Percentiles rank a stretch among this genome's conserved stretches.
Evolutionary conservation across 2,329 filamentous ascomycete genomes (phyloP).

Genomic region (Dactylellina parvicollis): DNA sequence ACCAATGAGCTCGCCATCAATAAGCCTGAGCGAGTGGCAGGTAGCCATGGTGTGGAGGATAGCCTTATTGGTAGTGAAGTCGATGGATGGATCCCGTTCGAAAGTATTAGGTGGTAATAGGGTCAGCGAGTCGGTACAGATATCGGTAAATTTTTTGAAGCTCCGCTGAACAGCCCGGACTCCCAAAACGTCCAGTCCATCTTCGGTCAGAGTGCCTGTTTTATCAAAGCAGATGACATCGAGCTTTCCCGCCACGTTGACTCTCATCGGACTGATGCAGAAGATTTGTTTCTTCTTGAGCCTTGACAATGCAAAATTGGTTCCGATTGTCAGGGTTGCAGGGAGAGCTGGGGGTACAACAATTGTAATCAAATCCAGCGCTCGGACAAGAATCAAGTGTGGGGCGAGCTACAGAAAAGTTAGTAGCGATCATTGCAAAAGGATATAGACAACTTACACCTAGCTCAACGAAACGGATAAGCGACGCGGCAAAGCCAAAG

Average conservation of each 20-base stretch:
- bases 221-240: constrained; percentile 99
- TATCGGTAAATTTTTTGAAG: constrained; percentile 73
- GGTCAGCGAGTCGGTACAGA: constrained; percentile 72
- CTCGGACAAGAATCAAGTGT: constrained; percentile 90
- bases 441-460: constrained; percentile 62
- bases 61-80: constrained; percentile 70
- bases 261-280: constrained; percentile 87
- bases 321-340: constrained; percentile 94
- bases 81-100: constrained; percentile 70
- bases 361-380: constrained; percentile 94
- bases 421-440: constrained; percentile 44
- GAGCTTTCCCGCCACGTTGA: constrained; percentile 95
- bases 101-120: constrained; percentile 60
- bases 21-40: constrained; percentile 86
- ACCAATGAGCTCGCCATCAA: constrained; percentile 88
- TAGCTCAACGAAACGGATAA: constrained; percentile 90
- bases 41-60: constrained; percentile 96
- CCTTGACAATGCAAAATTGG: constrained; percentile 88
- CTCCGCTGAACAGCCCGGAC: constrained; percentile 78
- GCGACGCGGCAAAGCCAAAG: constrained; percentile 87
- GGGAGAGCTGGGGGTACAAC: constrained; percentile 94
- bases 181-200: constrained; percentile 91
- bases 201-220: constrained; percentile 96
- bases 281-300: constrained; percentile 92
- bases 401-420: constrained; percentile 70